Evolutionary conservation across 2,329 filamentous ascomycete species (phyloP).

Genomic region (Pseudogymnoascus sp.): DNA sequence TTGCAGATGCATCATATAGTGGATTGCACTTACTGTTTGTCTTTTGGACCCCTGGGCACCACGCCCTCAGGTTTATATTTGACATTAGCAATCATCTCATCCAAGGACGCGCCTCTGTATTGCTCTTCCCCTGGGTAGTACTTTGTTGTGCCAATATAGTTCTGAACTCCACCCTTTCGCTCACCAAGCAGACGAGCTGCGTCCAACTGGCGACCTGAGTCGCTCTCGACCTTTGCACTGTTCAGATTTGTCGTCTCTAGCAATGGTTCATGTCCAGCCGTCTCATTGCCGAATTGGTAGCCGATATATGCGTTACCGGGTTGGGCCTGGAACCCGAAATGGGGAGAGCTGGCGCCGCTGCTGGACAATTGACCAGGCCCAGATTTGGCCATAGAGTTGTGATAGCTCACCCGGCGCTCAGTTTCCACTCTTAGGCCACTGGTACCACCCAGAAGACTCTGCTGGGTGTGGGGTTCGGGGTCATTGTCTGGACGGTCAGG

Average conservation of each 20-base stretch:
- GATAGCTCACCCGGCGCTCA: slow-evolving; percentile 14
- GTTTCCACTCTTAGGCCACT: slow-evolving; percentile 19
- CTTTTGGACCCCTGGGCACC: not conserved
- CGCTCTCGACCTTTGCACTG: not conserved
- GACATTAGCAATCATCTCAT: not conserved
- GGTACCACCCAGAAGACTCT: not conserved
- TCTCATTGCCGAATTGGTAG: not conserved
- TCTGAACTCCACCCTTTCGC: not conserved
- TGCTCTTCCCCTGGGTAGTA: not conserved
- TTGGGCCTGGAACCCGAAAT: not conserved
- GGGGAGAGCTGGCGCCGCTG: not conserved
- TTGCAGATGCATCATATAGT: not conserved
- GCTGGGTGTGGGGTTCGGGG: not conserved
- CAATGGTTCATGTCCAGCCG: not conserved
- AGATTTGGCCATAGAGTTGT: not conserved
- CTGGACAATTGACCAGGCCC: not conserved
- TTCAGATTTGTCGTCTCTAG: not conserved
- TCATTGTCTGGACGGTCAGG: not conserved
- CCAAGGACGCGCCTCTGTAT: not conserved
- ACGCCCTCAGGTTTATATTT: not conserved
- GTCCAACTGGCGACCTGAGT: not conserved
- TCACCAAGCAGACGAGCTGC: not conserved
- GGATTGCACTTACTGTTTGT: not conserved
- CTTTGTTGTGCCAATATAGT: not conserved
- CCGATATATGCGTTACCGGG: not conserved